These are phyloP conservation scores for Nakazawaea anatomiae DNA, from an alignment of 805 yeast genomes.

Conservation along the genomic window DNA sequence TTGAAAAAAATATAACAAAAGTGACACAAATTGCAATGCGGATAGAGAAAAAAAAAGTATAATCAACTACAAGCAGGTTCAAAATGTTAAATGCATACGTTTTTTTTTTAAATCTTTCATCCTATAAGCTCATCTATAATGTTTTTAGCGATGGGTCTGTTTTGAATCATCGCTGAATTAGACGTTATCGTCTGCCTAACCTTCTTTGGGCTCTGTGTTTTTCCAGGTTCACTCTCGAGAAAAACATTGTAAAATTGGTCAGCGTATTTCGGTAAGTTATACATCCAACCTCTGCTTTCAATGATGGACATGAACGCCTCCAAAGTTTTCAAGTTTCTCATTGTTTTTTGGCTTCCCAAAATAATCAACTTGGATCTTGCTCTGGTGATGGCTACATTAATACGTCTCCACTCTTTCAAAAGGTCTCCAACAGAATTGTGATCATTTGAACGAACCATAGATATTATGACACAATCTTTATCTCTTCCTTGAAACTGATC, in stretches of 20 bases:
- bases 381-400: conserved; percentile 92
- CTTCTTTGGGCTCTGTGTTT: neutral
- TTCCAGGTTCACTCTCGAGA: neutral
- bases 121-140: conserved; percentile 4
- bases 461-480: conserved; percentile 84
- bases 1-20: too few relatives aligned
- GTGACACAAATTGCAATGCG: too few relatives aligned
- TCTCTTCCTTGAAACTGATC: conserved; percentile 97
- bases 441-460: conserved; percentile 78
- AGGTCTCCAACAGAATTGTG: conserved; percentile 67
- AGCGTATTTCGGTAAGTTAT: conserved; percentile 44
- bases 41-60: too few relatives aligned
- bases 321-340: conserved; percentile 45
- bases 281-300: conserved; percentile 56
- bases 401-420: conserved; percentile 82
- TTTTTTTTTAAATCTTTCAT: neutral
- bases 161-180: conserved; percentile 2
- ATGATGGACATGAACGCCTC: conserved; percentile 57
- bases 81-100: too few relatives aligned
- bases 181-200: neutral
- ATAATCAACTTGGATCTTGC: conserved; percentile 80
- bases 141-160: conserved; percentile 5
- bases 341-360: conserved; percentile 69
- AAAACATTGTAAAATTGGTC: conserved; percentile 25
- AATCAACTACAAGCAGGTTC: too few relatives aligned